phyloP scores from a whole-genome alignment of 1,284 basidiomycete species.

The Trametes versicolor region DNA sequence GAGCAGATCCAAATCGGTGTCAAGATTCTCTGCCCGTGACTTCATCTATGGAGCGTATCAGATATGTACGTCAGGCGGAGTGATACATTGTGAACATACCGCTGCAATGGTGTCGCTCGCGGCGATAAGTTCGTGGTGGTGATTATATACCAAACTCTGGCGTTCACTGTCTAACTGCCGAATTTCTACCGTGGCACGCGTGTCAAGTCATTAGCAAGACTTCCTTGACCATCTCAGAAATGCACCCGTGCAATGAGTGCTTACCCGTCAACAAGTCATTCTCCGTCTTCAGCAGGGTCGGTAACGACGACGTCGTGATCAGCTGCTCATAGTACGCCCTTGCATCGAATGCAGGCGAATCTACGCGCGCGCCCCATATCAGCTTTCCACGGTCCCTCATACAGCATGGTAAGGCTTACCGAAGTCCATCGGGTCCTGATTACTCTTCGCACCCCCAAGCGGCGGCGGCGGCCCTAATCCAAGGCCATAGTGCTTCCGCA shows the following conservation, averaged over 20 bases:
- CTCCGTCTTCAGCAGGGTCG: conserved; percentile 76
- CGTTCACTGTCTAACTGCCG: conserved; percentile 88
- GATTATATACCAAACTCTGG: conserved; percentile 93
- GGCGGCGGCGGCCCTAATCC: conserved; percentile 75
- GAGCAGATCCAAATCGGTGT: conserved; percentile 83
- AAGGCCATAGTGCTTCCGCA: conserved; percentile 87
- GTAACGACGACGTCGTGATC: conserved; percentile 81
- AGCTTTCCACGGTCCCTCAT: not conserved
- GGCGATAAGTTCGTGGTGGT: conserved; percentile 93
- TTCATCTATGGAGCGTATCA: conserved; percentile 70
- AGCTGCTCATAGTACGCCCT: conserved; percentile 86
- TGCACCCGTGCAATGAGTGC: conserved; percentile 6
- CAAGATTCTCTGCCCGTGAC: conserved; percentile 81
- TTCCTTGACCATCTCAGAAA: no score
- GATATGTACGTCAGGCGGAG: conserved; percentile 1
- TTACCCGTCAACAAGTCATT: conserved; percentile 79
- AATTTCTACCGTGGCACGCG: conserved; percentile 65
- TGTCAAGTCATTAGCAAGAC: no score
- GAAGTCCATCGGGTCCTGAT: conserved; percentile 81
- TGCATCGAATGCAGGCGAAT: conserved; percentile 84
- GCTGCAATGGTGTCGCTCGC: conserved; percentile 91
- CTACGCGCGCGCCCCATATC: conserved; percentile 48
- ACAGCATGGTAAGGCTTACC: conserved; percentile 53
- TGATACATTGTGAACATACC: conserved; percentile 56
- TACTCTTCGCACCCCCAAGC: conserved; percentile 53